A percentile compares a stretch with the other conserved stretches of the same genome.
Conservation (phyloP, 108 stramenopile species). For the Nitzschia putrida region DNA sequence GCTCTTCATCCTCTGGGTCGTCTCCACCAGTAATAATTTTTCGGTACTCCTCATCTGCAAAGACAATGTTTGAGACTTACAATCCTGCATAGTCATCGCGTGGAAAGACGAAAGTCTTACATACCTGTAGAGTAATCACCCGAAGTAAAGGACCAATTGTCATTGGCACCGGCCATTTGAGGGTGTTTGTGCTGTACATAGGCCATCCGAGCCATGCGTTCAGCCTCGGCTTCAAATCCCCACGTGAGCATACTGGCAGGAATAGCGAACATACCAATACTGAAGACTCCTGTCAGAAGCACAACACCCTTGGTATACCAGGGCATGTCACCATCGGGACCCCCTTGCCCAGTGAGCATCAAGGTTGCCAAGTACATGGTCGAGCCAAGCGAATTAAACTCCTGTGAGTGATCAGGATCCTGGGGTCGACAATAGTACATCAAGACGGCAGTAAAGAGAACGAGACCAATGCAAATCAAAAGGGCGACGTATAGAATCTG, state of each 20-base stretch:
- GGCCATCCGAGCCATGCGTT: constrained; percentile 13
- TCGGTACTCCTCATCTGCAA: constrained; percentile 45
- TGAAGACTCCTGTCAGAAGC: constrained; percentile 59
- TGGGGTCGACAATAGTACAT: constrained; percentile 70
- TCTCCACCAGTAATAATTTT: constrained; percentile 50
- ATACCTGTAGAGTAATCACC: constrained; percentile 18
- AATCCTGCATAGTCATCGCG: not conserved
- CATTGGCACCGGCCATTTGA: not conserved
- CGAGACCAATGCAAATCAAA: constrained; percentile 52
- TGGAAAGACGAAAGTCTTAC: not conserved
- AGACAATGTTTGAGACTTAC: not conserved
- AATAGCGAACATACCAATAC: constrained; percentile 74
- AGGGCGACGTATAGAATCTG: constrained; percentile 64
- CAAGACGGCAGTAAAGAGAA: constrained; percentile 60
- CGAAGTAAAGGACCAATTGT: constrained; percentile 22
- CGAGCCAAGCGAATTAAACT: constrained; percentile 49
- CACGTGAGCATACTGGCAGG: constrained; percentile 77
- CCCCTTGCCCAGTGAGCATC: constrained; percentile 70
- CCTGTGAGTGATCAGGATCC: constrained; percentile 24
- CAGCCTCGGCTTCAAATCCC: constrained; percentile 74
- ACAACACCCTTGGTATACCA: constrained; percentile 64
- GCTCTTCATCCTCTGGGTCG: constrained; percentile 24
- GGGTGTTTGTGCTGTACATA: constrained; percentile 5
- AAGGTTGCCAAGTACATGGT: constrained; percentile 67
- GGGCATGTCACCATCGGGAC: constrained; percentile 39